Evolutionary conservation across 164 flowering plant species (phyloP).

Genomic region (Umbellularia californica): DNA sequence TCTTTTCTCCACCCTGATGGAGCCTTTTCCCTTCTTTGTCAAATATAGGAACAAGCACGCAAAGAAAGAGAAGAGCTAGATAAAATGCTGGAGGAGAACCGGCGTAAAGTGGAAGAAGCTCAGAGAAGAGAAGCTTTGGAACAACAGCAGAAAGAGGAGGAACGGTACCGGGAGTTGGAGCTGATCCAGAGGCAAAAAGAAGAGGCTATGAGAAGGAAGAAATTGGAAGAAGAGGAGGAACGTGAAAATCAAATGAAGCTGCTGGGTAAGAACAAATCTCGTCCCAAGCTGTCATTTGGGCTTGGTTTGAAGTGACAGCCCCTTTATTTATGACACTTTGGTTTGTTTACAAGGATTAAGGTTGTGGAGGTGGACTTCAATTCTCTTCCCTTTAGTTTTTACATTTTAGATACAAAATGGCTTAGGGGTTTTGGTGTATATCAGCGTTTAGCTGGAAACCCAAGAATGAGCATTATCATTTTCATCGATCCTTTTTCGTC

Average conservation of each 20-base stretch:
- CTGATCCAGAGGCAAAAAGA: slow-evolving; percentile 81
- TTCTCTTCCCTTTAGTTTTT: not conserved
- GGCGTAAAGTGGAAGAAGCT: slow-evolving; percentile 71
- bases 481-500: not conserved
- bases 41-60: slow-evolving; percentile 60
- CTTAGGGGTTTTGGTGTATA: not conserved
- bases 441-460: not conserved
- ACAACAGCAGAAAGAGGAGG: slow-evolving; percentile 80
- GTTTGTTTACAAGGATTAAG: not conserved
- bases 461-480: not conserved
- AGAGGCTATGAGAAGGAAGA: slow-evolving; percentile 86
- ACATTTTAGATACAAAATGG: not conserved
- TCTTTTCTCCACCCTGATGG: not conserved
- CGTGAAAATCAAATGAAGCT: slow-evolving; percentile 72
- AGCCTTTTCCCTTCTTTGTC: not conserved
- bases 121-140: slow-evolving; percentile 82
- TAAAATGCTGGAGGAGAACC: slow-evolving; percentile 80
- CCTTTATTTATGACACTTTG: not conserved
- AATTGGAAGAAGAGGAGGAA: slow-evolving; percentile 84
- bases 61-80: slow-evolving; percentile 86
- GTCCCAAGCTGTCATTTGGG: slow-evolving; percentile 92
- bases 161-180: slow-evolving; percentile 74
- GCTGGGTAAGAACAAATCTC: slow-evolving; percentile 90
- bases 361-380: not conserved
- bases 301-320: slow-evolving; percentile 61